A percentile compares a stretch with the other conserved stretches of the same genome.
phyloP scores from a whole-genome alignment of 1,139 yeast species.

The Sugiyamaella neomexicana region DNA sequence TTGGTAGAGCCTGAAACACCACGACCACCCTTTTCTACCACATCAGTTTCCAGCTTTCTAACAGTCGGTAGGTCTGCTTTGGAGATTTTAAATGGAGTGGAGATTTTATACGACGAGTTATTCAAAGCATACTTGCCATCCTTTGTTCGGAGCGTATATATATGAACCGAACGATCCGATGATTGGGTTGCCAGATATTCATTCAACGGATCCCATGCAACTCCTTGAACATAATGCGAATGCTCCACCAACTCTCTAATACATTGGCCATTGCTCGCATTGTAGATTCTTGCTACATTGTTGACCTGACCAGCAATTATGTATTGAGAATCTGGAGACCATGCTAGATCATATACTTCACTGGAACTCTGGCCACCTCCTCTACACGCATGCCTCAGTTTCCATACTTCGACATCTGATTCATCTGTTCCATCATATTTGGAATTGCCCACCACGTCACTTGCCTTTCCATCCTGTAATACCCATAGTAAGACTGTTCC shows the following conservation, averaged over 20 bases:
- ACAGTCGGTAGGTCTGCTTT: conserved; percentile 46
- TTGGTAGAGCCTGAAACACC: not conserved
- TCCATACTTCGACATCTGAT: conserved; percentile 72
- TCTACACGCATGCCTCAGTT: conserved; percentile 54
- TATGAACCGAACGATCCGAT: conserved; percentile 79
- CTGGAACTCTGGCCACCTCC: conserved; percentile 47
- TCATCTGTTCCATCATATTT: conserved; percentile 57
- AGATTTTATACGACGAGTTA: conserved; percentile 26
- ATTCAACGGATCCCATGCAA: conserved; percentile 87
- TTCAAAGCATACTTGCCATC: conserved; percentile 45
- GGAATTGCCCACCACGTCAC: conserved; percentile 20
- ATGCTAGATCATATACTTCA: conserved; percentile 84
- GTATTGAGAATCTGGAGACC: conserved; percentile 82
- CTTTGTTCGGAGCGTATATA: conserved; percentile 50
- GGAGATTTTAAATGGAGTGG: conserved; percentile 39
- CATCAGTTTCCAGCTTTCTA: conserved; percentile 14
- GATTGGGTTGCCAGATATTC: conserved; percentile 82
- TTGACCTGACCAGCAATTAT: conserved; percentile 93
- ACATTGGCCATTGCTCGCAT: conserved; percentile 57
- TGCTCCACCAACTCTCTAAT: conserved; percentile 70
- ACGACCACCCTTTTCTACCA: not conserved
- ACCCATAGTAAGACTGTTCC: conserved; percentile 85
- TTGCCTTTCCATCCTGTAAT: conserved; percentile 43
- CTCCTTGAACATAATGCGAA: conserved; percentile 90
- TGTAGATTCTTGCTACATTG: conserved; percentile 70